Base-by-base conservation (phyloP, 2,329 filamentous ascomycete species). In the Graphilbum sp. region DNA sequence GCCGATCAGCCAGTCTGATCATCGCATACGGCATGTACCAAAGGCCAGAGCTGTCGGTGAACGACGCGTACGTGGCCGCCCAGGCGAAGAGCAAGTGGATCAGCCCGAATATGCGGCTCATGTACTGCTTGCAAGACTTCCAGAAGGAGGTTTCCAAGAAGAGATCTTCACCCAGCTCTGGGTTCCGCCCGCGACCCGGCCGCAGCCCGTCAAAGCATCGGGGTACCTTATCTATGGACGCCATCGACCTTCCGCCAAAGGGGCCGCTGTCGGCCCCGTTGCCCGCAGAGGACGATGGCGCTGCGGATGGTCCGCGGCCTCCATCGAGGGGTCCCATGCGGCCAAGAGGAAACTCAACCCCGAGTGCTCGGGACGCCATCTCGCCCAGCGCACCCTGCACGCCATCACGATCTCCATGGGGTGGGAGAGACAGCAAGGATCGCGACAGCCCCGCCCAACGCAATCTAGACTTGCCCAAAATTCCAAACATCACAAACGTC, bases 101-200 rank as follows among this genome's bases (percentile, higher is more conserved):
- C 48, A 86, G 83, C 41, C 83, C 83, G 0, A 92, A 92, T 55
- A 92, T 92, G 84, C 83, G 83, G 47, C 65, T 92, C 47, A 86
- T 92, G 67, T 90, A 90, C 65, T 86, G 84, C 47, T 62, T 92
- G 35, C 82, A 87, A 54, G 82, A 88, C 50, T 88, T 87, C 52
- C 74, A 78, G 47, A 78, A 78, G 50, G 64, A 76, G 35, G 54
- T 78, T 3, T 57, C 65, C 2, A 67, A 64, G 50, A 71, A 62
- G 54, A 67, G 60, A 53, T 43, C 57, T 4, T 49, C 58, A 2
- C 55, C 60, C 15, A 58, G 55, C 21, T 61, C 67, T 44, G 56
- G 69, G 46, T 53, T 68, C 50, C 59, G 65, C 55, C 62, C 58
- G 20, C 61, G 63, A 27, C 58, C 57, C 17, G 69, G 66, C 34